Base-by-base conservation (phyloP, 2,329 filamentous ascomycete species). In the Trichoderma lentiforme region DNA sequence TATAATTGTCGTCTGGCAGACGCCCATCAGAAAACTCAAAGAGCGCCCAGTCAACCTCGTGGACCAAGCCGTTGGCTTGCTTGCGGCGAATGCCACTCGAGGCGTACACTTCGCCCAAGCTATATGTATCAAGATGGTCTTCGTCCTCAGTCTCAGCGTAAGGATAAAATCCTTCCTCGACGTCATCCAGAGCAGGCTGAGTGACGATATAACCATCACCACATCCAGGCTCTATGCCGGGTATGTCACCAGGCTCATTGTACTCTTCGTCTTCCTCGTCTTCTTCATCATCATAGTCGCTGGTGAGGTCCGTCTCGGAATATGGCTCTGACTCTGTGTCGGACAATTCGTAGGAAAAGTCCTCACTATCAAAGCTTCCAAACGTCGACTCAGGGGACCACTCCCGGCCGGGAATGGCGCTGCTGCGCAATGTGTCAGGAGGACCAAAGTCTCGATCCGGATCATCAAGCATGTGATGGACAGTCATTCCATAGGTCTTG, bases 1-100 rank as follows among this genome's bases (percentile, higher is more conserved):
- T 91, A 12, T 88, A 82, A 76, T 98, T 98, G 72, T 89, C 87
- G 0, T 87, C 84, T 3, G 95, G 93, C 15, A 91, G 83, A 1
- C 95, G 89, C 12, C 91, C 87, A 4, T 91, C 85, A 12, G 91
- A 85, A 74, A 98, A 93, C 75, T 93, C 90, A 76, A 98, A 94
- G 3, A 98, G 84, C 0, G 95, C 94, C 95, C 95, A 98, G 80
- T 98, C 95, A 58, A 98, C 94, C 80, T 98, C 95, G 79, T 98
- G 95, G 6, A 93, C 85, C 28, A 97, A 84, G 5, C 91, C 90
- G 73, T 92, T 86, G 72, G 89, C 87, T 69, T 91, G 87, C 66
- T 92, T 91, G 34, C 95, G 90, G 5, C 94, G 90, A 72, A 98
- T 92, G 7, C 95, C 95, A 26, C 94, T 97, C 0, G 94, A 97